These are phyloP conservation scores for Exophiala sideris DNA, from an alignment of 2,329 filamentous ascomycete genomes.

Conservation along the genomic window DNA sequence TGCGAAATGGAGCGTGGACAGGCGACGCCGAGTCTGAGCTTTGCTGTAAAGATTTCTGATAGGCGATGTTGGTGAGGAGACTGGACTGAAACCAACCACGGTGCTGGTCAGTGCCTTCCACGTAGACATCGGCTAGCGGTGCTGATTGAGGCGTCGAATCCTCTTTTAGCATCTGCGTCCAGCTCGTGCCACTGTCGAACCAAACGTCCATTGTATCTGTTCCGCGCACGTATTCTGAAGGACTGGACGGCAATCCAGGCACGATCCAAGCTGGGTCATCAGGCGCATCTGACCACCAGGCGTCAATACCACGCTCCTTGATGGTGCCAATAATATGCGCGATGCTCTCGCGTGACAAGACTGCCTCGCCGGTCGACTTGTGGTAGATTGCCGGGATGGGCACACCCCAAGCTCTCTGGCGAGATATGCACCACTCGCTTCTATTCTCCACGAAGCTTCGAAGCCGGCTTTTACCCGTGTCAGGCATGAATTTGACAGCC, in stretches of 20 bases:
- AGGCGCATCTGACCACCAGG: slow-evolving; percentile 84
- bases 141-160: slow-evolving; percentile 32
- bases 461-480: slow-evolving; percentile 68
- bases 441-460: slow-evolving; percentile 82
- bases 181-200: slow-evolving; percentile 97
- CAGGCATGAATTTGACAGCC: slow-evolving; percentile 73
- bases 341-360: slow-evolving; percentile 76
- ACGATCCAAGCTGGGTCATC: slow-evolving; percentile 78
- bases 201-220: slow-evolving; percentile 98
- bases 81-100: slow-evolving; percentile 98
- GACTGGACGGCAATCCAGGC: slow-evolving; percentile 53
- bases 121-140: slow-evolving; percentile 71
- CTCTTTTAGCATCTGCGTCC: slow-evolving; percentile 56
- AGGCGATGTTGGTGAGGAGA: slow-evolving; percentile 77
- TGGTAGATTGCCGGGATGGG: slow-evolving; percentile 90
- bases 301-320: slow-evolving; percentile 73
- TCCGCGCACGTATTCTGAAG: slow-evolving; percentile 57
- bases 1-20: slow-evolving; percentile 70
- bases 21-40: slow-evolving; percentile 31
- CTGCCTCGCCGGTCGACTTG: slow-evolving; percentile 62
- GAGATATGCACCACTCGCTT: slow-evolving; percentile 96
- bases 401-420: slow-evolving; percentile 93
- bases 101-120: slow-evolving; percentile 94
- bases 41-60: slow-evolving; percentile 37
- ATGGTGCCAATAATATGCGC: slow-evolving; percentile 81